These are phyloP conservation scores for Acephala macrosclerotiorum DNA, from an alignment of 2,329 filamentous ascomycete genomes.

Conservation along the genomic window DNA sequence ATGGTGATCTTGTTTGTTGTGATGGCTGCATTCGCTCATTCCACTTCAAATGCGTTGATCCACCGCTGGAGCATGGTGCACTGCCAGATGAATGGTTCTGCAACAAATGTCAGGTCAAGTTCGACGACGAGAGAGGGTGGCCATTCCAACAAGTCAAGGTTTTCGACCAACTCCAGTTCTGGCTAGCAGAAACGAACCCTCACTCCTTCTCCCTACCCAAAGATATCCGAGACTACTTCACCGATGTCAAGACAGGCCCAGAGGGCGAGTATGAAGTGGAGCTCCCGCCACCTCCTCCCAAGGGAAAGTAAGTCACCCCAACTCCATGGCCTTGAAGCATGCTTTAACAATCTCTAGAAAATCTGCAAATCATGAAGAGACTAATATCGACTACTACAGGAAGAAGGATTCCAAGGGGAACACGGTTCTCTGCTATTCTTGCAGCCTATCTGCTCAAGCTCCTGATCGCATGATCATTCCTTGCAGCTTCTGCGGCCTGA, in stretches of 20 bases:
- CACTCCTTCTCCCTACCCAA: conserved; percentile 76
- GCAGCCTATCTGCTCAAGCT: conserved; percentile 69
- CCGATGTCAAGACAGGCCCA: conserved; percentile 77
- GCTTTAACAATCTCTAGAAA: conserved; percentile 14
- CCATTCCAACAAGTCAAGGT: conserved; percentile 49
- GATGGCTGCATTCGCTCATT: conserved; percentile 91
- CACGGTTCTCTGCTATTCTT: conserved; percentile 78
- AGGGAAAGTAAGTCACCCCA: conserved; percentile 62
- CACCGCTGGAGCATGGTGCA: conserved; percentile 67
- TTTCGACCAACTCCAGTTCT: conserved; percentile 69
- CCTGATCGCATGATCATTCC: conserved; percentile 76
- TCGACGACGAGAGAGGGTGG: conserved; percentile 27
- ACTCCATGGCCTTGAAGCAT: not conserved
- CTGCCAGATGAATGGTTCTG: conserved; percentile 87
- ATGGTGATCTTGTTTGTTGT: conserved; percentile 88
- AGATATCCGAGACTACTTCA: conserved; percentile 77
- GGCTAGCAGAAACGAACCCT: conserved; percentile 73
- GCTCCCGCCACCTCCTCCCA: conserved; percentile 47
- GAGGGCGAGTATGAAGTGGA: conserved; percentile 85
- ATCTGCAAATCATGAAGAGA: not conserved
- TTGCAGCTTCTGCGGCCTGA: conserved; percentile 81
- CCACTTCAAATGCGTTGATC: conserved; percentile 88
- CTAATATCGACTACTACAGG: conserved; percentile 65
- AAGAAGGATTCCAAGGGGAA: conserved; percentile 76
- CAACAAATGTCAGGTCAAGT: conserved; percentile 68